Percentiles rank a stretch among this genome's conserved stretches.
Evolutionary conservation across 208 protist genomes (phyloP).

Genomic region (Trypanosoma scelopori): DNA sequence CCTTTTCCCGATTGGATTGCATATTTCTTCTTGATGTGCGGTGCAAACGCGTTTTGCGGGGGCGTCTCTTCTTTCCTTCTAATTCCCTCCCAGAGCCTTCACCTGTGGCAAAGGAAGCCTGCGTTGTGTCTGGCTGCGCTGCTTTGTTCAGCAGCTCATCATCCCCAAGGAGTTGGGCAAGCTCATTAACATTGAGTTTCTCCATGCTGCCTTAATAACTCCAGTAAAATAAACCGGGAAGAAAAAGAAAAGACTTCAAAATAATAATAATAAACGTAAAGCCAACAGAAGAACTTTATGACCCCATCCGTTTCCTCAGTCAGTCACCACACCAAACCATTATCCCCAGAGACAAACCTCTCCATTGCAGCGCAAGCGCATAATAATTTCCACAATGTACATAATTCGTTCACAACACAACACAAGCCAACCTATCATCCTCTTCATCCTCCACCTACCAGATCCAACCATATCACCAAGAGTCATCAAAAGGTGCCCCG

Average conservation of each 20-base stretch:
- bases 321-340: background rate
- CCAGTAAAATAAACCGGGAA: slow-evolving; percentile 19
- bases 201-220: slow-evolving; percentile 17
- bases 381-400: background rate
- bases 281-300: slow-evolving; percentile 14
- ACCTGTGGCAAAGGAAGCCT: background rate
- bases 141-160: slow-evolving; percentile 20
- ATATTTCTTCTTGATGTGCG: slow-evolving; percentile 25
- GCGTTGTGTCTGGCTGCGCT: slow-evolving; percentile 1
- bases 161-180: slow-evolving; percentile 55
- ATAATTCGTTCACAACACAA: no score
- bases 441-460: no score
- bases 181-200: slow-evolving; percentile 71
- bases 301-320: background rate
- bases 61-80: slow-evolving; percentile 22
- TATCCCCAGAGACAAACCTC: no score
- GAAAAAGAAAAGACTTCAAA: slow-evolving; percentile 20
- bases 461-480: no score
- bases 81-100: background rate
- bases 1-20: slow-evolving; percentile 22
- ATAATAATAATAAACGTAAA: no score
- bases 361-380: background rate
- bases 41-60: background rate
- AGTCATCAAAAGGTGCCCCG: no score
- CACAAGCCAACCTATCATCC: no score